These are phyloP conservation scores for Pseudocercospora pini-densiflorae DNA, from an alignment of 2,329 filamentous ascomycete species.

Conservation along the genomic window DNA sequence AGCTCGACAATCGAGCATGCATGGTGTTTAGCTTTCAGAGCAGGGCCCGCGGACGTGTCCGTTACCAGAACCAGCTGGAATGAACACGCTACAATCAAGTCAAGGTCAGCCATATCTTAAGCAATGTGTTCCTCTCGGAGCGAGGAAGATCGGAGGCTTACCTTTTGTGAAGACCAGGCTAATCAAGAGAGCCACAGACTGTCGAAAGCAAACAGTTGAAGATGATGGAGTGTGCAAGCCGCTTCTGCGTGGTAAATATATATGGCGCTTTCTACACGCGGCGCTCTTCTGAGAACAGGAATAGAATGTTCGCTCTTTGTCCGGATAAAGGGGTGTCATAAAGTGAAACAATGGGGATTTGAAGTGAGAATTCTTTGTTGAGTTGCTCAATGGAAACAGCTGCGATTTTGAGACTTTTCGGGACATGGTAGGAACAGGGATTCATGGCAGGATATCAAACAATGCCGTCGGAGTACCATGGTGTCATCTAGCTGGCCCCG, in stretches of 20 bases:
- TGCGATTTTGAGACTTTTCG: no score
- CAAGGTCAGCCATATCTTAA: not conserved
- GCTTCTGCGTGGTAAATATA: not conserved
- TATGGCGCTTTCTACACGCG: not conserved
- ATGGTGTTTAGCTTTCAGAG: not conserved
- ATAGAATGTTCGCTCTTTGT: not conserved
- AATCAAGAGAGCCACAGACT: not conserved
- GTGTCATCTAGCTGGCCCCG: no score
- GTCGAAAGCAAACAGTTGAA: not conserved
- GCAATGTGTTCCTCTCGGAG: no score
- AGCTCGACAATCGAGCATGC: not conserved
- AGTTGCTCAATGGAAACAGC: no score
- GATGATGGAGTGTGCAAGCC: not conserved
- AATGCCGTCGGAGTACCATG: no score
- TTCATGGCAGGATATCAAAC: no score
- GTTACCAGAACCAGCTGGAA: conserved; percentile 1
- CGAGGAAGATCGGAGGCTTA: not conserved
- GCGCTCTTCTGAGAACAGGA: no score
- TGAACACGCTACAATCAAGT: not conserved
- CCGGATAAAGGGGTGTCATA: not conserved
- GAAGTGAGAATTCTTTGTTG: not conserved
- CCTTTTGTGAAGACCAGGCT: not conserved
- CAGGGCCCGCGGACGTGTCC: not conserved
- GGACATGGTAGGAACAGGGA: no score
- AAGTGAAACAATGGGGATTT: not conserved